A percentile compares a stretch with the other conserved stretches of the same genome.
Conservation (phyloP, 1,284 basidiomycete genomes). For the Moniliophthora roreri region DNA sequence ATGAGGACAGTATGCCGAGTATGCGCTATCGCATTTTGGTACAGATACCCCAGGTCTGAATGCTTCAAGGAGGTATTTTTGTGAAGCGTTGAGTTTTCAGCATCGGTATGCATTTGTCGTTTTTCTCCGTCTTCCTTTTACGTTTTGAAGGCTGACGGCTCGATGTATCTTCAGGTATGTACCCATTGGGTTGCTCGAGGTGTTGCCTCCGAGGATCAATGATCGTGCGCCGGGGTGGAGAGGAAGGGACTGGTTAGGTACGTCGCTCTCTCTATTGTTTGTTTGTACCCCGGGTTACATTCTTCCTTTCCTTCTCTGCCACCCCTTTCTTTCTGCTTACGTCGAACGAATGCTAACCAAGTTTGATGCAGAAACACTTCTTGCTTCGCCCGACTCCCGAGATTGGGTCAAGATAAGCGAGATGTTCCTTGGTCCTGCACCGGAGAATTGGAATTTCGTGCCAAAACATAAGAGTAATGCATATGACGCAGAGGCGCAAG, state of each 20-base stretch:
- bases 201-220: constrained; percentile 81
- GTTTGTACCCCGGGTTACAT: not conserved
- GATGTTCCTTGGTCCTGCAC: constrained; percentile 75
- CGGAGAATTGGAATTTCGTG: constrained; percentile 45
- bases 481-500: constrained; percentile 27
- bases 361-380: constrained; percentile 76
- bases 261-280: constrained; percentile 3
- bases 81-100: constrained; percentile 94
- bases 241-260: constrained; percentile 85
- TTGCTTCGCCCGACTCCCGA: constrained; percentile 78
- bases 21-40: constrained; percentile 82
- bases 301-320: no score
- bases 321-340: no score
- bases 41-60: constrained; percentile 93
- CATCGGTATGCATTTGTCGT: no score
- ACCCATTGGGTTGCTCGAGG: constrained; percentile 91
- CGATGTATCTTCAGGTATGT: no score
- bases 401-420: constrained; percentile 97
- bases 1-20: constrained; percentile 81
- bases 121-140: no score
- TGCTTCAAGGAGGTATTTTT: constrained; percentile 91
- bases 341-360: no score
- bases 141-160: no score
- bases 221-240: constrained; percentile 86
- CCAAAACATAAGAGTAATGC: constrained; percentile 56